Base-by-base conservation (phyloP, 2,329 filamentous ascomycete genomes). In the Penicillium polonicum region DNA sequence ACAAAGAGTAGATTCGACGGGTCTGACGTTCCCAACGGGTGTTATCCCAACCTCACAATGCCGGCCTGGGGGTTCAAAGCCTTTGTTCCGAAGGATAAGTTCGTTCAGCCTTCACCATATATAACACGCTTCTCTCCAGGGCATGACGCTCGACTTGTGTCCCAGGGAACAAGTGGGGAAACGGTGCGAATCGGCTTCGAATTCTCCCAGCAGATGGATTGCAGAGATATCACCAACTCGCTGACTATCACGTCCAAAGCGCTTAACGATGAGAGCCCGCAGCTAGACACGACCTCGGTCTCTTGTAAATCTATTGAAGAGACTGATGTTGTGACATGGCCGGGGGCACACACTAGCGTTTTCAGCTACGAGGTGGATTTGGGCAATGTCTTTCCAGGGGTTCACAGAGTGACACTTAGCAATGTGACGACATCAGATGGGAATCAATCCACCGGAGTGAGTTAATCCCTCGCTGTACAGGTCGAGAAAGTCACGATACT, bases 181-280 rank as follows among this genome's bases (percentile, higher is more conserved):
- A 54, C 43, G 4, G 23, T 54, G 4, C 43, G 44, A 9, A 54
- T 54, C 27, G 44, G 52, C 19, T 54, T 88, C 7, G 79, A 83
- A 45, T 88, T 87, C 69, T 86, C 85, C 0, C 74, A 77, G 5
- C 72, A 79, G 42, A 87, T 88, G 85, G 76, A 84, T 63, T 88
- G 86, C 68, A 72, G 80, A n/a, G 77, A 76, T 0, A 73, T 87
- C 21, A 80, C 76, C 0, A 70, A 79, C 3, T 75, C 75, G 9
- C 75, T 88, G 23, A 73, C 72, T 0, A 73, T 86, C 57, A 76
- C 85, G 1, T 82, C 76, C 1, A 85, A 83, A 0, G 76, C 80
- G 21, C 72, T 73, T 45, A 78, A 77, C 7, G 72, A 74, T 6
- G 6, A 54, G 9, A 69, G 67, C 4, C 78, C 82, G 2, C 70